Evolutionary conservation across 116 monocot genomes (phyloP).

Genomic region (Zostera marina): DNA sequence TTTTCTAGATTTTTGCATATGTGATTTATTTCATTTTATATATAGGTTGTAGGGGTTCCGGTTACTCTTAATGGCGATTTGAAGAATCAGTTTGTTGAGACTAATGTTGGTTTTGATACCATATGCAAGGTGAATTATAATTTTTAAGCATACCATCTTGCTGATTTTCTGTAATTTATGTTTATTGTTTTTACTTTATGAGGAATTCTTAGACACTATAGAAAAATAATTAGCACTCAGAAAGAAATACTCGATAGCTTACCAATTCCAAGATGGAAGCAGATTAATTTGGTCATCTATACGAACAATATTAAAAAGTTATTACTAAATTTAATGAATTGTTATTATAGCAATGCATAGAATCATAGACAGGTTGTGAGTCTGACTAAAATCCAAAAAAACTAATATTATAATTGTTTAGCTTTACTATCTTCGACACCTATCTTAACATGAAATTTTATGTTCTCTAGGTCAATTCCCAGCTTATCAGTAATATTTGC

Average conservation of each 20-base stretch:
- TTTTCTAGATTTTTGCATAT: no score
- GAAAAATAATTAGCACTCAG: no score
- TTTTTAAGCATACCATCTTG: no score
- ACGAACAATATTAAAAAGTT: background rate
- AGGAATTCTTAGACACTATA: background rate
- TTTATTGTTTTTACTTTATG: background rate
- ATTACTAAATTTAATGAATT: no score
- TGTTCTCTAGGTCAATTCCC: constrained; percentile 63
- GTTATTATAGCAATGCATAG: no score
- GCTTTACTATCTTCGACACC: background rate
- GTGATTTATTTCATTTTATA: background rate
- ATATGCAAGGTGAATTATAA: constrained; percentile 56
- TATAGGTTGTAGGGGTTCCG: constrained; percentile 80
- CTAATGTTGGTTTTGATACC: constrained; percentile 82
- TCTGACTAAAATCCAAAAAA: no score
- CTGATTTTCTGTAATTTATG: no score
- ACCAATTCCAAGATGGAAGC: background rate
- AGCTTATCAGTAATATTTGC: constrained; percentile 83
- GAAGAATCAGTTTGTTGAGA: constrained; percentile 85
- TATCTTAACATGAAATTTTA: background rate
- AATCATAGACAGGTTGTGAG: no score
- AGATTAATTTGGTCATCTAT: background rate
- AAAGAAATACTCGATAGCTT: background rate
- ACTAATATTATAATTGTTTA: background rate
- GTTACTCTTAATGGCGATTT: constrained; percentile 89